phyloP scores from a whole-genome alignment of 345 rosid species.

The Syzygium oleosum region DNA sequence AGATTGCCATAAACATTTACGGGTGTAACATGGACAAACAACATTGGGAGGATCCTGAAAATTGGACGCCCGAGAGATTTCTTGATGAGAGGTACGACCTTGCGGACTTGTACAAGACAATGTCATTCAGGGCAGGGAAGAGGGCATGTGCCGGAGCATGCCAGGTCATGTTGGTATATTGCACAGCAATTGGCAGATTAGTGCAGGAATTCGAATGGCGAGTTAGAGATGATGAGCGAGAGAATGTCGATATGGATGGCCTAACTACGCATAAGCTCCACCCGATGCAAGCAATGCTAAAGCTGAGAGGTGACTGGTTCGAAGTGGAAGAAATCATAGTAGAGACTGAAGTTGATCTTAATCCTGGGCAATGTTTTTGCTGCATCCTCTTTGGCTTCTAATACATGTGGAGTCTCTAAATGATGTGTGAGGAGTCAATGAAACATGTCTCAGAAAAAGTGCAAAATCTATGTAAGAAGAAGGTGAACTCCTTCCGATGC shows the following conservation, averaged over 20 bases:
- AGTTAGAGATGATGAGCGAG: slow-evolving; percentile 51
- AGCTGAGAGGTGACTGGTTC: slow-evolving; percentile 26
- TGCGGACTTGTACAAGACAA: slow-evolving; percentile 57
- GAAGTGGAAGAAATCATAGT: background rate
- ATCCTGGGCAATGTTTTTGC: background rate
- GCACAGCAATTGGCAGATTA: slow-evolving; percentile 53
- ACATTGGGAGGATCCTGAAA: slow-evolving; percentile 55
- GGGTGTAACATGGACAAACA: slow-evolving; percentile 89
- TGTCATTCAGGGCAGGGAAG: too few species aligned
- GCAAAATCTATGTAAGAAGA: background rate
- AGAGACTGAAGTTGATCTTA: background rate
- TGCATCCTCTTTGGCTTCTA: background rate
- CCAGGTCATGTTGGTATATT: slow-evolving; percentile 44
- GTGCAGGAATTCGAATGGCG: slow-evolving; percentile 79
- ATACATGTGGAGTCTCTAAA: background rate
- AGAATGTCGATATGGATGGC: slow-evolving; percentile 52
- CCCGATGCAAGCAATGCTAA: slow-evolving; percentile 49
- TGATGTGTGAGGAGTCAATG: background rate
- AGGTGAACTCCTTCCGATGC: background rate
- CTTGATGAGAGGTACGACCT: slow-evolving; percentile 38
- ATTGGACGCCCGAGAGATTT: slow-evolving; percentile 74
- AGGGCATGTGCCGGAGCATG: too few species aligned
- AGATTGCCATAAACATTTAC: slow-evolving; percentile 78
- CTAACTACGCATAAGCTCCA: slow-evolving; percentile 62
- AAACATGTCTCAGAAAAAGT: background rate